phyloP scores from a whole-genome alignment of 108 stramenopile species.

The Bacterosira constricta region DNA sequence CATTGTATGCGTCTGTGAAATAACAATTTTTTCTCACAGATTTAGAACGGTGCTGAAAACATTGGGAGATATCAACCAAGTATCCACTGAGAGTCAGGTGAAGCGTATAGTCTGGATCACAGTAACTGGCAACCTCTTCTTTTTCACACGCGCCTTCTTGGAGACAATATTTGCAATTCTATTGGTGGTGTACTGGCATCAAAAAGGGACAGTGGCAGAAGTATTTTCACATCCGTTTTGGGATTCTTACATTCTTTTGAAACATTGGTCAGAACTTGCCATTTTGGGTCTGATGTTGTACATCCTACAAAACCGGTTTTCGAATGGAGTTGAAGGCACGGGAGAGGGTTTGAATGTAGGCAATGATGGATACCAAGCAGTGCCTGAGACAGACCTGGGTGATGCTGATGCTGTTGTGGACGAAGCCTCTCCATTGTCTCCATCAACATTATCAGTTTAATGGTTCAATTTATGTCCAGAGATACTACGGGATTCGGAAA shows the following conservation, averaged over 20 bases:
- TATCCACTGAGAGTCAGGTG: conserved; percentile 93
- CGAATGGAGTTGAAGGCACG: conserved; percentile 26
- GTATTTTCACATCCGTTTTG: conserved; percentile 82
- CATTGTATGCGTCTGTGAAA: conserved; percentile 89
- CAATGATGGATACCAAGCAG: conserved; percentile 30
- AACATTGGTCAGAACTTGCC: conserved; percentile 85
- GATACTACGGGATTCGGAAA: no score
- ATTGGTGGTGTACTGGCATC: conserved; percentile 78
- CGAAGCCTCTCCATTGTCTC: no score
- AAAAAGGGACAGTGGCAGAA: conserved; percentile 73
- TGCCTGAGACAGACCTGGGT: conserved; percentile 29
- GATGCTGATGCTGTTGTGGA: no score
- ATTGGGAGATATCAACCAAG: conserved; percentile 95
- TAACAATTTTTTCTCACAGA: conserved; percentile 92
- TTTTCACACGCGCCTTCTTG: conserved; percentile 87
- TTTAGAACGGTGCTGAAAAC: conserved; percentile 94
- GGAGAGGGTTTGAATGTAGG: no score
- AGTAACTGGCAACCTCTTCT: conserved; percentile 94
- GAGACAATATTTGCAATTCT: conserved; percentile 79
- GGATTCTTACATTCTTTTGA: conserved; percentile 89
- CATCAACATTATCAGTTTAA: no score
- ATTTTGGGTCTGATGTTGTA: conserved; percentile 93
- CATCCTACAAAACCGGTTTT: conserved; percentile 88
- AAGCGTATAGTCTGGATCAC: conserved; percentile 95
- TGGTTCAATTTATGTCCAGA: no score